Base-by-base conservation (phyloP, 2,329 filamentous ascomycete genomes). In the Colletotrichum theobromicola region DNA sequence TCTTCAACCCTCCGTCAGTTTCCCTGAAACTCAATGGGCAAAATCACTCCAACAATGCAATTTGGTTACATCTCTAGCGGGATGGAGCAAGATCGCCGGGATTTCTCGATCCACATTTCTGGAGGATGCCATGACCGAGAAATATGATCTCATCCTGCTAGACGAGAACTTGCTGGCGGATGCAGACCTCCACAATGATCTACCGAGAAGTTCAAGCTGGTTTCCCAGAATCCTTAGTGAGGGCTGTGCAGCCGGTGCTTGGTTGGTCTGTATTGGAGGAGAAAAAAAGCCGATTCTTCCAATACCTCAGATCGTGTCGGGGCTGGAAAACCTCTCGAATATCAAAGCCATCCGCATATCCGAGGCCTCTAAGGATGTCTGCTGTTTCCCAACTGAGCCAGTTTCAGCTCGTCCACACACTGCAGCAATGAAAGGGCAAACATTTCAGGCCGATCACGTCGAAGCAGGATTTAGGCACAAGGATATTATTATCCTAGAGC, bases 151-250 rank as follows among this genome's bases (percentile, higher is more conserved):
- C 12, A 46, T 46, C 42, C n/a, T 46, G 18, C 4, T 46, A 7
- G 42, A 46, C 42, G 42, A 46, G 42, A 21, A 46, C n/a, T 12
- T 46, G 42, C 42, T 46, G n/a, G 42, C 42, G 42, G n/a, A 46
- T 5, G 42, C n/a, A 21, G n/a, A 46, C 42, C 10, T 46, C 2
- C 42, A 46, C 10, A 10, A 46, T 6, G n/a, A 46, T n/a, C 42
- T 10, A 57, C 26, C 18, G 24, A 16, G 53, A 57, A 28, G 24
- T 26, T 26, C 13, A 57, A 13, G 7, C 13, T 57, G 53, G 53
- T 57, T 26, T 12, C 18, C 26, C 77, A 79, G n/a, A 64, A 72
- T 26, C 75, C 28, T 26, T 15, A 18, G 57, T 28, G n/a, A 32
- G 8, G 57, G 18, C 12, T 60, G 57, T 32, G 57, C 28, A 32